Evolutionary conservation across 768 basidiomycete species (phyloP).

Genomic region (Macrolepiota dolichaula): DNA sequence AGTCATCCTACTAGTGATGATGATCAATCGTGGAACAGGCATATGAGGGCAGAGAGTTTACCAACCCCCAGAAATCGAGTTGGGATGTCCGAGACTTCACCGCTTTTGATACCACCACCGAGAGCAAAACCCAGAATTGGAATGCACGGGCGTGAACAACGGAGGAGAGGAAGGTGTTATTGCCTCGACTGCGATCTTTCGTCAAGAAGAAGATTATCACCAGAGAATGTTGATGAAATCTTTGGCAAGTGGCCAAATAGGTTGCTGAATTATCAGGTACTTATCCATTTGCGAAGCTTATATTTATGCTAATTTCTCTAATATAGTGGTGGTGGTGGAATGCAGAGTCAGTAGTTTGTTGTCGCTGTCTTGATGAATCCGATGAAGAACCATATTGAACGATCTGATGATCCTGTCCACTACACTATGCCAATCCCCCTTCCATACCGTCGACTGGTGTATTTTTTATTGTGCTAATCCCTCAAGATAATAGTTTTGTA

Average conservation of each 20-base stretch:
- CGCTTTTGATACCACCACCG: constrained; percentile 1
- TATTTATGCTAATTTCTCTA: background rate
- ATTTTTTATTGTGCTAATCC: background rate
- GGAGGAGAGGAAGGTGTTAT: background rate
- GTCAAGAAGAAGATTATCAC: constrained; percentile 2
- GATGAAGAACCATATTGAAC: constrained; percentile 32
- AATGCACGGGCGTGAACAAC: background rate
- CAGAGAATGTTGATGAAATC: constrained; percentile 15
- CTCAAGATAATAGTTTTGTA: background rate
- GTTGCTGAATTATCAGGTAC: constrained; percentile 65
- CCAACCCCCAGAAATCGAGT: background rate
- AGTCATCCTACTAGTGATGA: constrained; percentile 12
- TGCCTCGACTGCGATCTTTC: background rate
- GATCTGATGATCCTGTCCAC: background rate
- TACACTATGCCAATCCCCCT: background rate
- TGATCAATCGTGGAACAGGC: background rate
- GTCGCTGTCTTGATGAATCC: constrained; percentile 56
- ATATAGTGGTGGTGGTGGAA: constrained; percentile 86
- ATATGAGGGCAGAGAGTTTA: background rate
- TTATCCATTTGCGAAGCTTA: constrained; percentile 11
- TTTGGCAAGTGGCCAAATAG: constrained; percentile 49
- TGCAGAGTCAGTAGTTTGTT: constrained; percentile 60
- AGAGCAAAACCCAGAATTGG: background rate
- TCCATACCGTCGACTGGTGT: background rate
- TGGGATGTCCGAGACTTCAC: background rate